Percentiles rank a stretch among this genome's conserved stretches.
These are phyloP conservation scores for Alloteropsis semialata DNA, from an alignment of 176 grass and related monocot genomes.

Conservation along the genomic window DNA sequence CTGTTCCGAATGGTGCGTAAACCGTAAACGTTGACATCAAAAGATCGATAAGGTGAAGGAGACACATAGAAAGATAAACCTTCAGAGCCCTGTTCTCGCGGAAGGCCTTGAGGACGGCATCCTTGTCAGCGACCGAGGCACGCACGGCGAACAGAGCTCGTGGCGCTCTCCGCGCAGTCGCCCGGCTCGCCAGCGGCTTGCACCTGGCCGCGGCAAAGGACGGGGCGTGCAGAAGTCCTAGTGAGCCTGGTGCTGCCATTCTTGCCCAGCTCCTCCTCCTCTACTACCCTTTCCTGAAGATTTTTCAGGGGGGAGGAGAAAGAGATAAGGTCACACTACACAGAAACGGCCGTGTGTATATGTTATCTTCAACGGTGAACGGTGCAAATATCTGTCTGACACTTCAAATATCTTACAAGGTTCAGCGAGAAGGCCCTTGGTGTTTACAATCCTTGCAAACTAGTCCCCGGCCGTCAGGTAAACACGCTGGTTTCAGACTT, in stretches of 20 bases:
- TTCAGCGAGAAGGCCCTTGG: constrained; percentile 1
- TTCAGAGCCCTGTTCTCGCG: constrained; percentile 69
- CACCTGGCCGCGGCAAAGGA: constrained; percentile 27
- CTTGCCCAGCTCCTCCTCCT: background rate
- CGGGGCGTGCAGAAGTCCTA: constrained; percentile 43
- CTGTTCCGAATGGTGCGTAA: background rate
- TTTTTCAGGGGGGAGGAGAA: background rate
- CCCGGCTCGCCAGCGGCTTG: background rate
- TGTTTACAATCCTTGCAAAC: background rate
- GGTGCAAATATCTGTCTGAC: constrained; percentile 23
- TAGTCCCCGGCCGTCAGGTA: constrained; percentile 2
- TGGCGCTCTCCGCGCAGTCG: constrained; percentile 1
- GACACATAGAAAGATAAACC: constrained; percentile 35
- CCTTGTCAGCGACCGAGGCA: constrained; percentile 57
- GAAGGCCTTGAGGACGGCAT: constrained; percentile 62
- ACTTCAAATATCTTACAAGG: constrained; percentile 9
- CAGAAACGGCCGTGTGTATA: background rate
- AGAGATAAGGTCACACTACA: constrained; percentile 36
- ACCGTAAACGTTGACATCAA: background rate
- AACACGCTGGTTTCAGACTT: background rate
- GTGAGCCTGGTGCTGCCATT: constrained; percentile 42
- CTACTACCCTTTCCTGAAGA: background rate
- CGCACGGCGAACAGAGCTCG: constrained; percentile 50
- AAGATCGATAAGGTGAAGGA: background rate
- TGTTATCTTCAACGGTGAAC: background rate